phyloP scores from a whole-genome alignment of 1,139 yeast species.

The Hemisphaericaspora subhashii region DNA sequence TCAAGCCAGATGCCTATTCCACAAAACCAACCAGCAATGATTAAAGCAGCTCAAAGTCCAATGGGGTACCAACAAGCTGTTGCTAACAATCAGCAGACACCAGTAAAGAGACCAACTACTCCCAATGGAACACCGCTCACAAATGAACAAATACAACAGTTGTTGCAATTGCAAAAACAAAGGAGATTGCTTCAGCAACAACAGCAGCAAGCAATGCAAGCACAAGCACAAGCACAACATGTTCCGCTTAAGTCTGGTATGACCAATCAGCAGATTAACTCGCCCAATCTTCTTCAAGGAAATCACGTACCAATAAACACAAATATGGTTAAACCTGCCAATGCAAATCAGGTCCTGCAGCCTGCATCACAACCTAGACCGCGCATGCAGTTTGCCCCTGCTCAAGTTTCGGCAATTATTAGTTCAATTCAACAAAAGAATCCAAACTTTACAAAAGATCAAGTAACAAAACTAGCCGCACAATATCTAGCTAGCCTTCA shows the following conservation, averaged over 20 bases:
- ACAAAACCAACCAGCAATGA: slow-evolving; percentile 1
- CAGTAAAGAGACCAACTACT: slow-evolving; percentile 39
- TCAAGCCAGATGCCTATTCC: slow-evolving; percentile 3
- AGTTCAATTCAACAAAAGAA: slow-evolving; percentile 68
- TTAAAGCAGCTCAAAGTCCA: neutral
- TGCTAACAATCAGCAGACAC: slow-evolving; percentile 4
- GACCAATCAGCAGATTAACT: slow-evolving; percentile 4
- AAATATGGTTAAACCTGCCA: slow-evolving; percentile 4
- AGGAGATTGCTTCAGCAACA: slow-evolving; percentile 47
- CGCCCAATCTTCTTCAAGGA: slow-evolving; percentile 6
- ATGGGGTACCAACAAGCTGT: slow-evolving; percentile 4
- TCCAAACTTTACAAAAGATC: slow-evolving; percentile 68
- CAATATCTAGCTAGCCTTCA: slow-evolving; percentile 63
- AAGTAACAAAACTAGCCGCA: slow-evolving; percentile 72
- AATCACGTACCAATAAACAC: slow-evolving; percentile 4
- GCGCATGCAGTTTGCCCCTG: slow-evolving; percentile 51
- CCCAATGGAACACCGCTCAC: slow-evolving; percentile 57
- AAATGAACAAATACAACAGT: slow-evolving; percentile 54
- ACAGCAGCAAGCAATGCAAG: slow-evolving; percentile 13
- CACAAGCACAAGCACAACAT: slow-evolving; percentile 3
- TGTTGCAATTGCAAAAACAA: slow-evolving; percentile 53
- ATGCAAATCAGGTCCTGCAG: slow-evolving; percentile 4
- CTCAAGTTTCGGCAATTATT: slow-evolving; percentile 70
- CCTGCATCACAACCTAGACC: slow-evolving; percentile 23
- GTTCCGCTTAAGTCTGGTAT: slow-evolving; percentile 1